A percentile compares a stretch with the other conserved stretches of the same genome.
These are phyloP conservation scores for Xylariaceae sp. DNA, from an alignment of 2,329 filamentous ascomycete genomes.

Conservation along the genomic window DNA sequence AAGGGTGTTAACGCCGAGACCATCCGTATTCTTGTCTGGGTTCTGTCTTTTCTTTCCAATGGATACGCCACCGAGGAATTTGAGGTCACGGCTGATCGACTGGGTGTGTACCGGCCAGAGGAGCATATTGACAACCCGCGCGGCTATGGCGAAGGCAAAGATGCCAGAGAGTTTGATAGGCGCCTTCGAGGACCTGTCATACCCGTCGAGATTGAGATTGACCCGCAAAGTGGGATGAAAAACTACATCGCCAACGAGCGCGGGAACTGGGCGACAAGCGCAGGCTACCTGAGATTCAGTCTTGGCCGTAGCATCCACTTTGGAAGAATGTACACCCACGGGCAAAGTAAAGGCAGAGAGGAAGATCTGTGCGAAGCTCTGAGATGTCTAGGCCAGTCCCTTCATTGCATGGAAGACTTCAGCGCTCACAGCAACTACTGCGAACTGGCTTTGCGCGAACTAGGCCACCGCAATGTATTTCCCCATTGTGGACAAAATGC, in stretches of 20 bases:
- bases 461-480: conserved; percentile 66
- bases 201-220: conserved; percentile 67
- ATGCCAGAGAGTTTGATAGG: conserved; percentile 77
- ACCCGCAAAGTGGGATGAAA: conserved; percentile 86
- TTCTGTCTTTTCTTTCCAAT: conserved; percentile 76
- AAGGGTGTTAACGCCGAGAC: conserved; percentile 76
- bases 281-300: conserved; percentile 77
- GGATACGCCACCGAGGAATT: conserved; percentile 85
- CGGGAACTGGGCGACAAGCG: conserved; percentile 83
- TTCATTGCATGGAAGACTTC: conserved; percentile 77
- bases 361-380: conserved; percentile 77
- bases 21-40: conserved; percentile 75
- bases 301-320: conserved; percentile 72
- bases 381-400: conserved; percentile 68
- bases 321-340: conserved; percentile 69
- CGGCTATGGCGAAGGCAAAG: conserved; percentile 79
- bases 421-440: conserved; percentile 81
- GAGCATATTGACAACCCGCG: conserved; percentile 74
- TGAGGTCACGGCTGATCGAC: conserved; percentile 74
- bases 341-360: conserved; percentile 62
- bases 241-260: conserved; percentile 95
- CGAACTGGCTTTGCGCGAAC: conserved; percentile 70
- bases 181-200: conserved; percentile 78
- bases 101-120: conserved; percentile 78
- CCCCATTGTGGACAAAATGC: conserved; percentile 66